Evolutionary conservation across 768 basidiomycete genomes (phyloP).

Genomic region (Hericium coralloides): DNA sequence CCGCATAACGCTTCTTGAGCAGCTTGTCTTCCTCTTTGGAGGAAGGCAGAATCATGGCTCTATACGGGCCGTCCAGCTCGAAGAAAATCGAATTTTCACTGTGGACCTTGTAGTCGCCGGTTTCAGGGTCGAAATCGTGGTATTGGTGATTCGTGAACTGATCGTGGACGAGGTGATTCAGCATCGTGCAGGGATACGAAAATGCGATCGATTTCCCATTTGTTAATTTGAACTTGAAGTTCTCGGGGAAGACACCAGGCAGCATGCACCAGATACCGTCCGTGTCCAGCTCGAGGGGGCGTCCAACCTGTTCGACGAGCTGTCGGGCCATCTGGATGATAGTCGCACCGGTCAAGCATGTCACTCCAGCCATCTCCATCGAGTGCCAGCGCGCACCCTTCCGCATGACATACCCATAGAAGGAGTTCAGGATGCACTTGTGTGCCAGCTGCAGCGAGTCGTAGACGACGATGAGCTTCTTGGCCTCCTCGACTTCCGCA

Average conservation of each 20-base stretch:
- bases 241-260: constrained; percentile 94
- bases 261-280: constrained; percentile 99
- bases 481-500: constrained; percentile 90
- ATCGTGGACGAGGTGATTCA: constrained; percentile 94
- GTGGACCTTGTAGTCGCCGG: constrained; percentile 77
- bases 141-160: constrained; percentile 98
- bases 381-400: constrained; percentile 99
- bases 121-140: constrained; percentile 80
- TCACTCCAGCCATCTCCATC: constrained; percentile 99
- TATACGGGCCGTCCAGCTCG: constrained; percentile 97
- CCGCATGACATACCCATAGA: constrained; percentile 99
- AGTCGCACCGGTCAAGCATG: constrained; percentile 92
- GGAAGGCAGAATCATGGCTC: constrained; percentile 97
- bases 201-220: constrained; percentile 83
- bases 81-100: constrained; percentile 99
- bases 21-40: constrained; percentile 99
- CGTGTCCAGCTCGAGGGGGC: constrained; percentile 94
- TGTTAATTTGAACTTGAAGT: constrained; percentile 88
- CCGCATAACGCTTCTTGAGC: constrained; percentile 97
- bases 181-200: constrained; percentile 98
- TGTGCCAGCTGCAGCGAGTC: constrained; percentile 98
- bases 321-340: constrained; percentile 99
- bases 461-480: constrained; percentile 98
- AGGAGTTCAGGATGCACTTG: constrained; percentile 99
- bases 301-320: constrained; percentile 94